phyloP scores from a whole-genome alignment of 768 basidiomycete genomes.

The Exsudoporus frostii region DNA sequence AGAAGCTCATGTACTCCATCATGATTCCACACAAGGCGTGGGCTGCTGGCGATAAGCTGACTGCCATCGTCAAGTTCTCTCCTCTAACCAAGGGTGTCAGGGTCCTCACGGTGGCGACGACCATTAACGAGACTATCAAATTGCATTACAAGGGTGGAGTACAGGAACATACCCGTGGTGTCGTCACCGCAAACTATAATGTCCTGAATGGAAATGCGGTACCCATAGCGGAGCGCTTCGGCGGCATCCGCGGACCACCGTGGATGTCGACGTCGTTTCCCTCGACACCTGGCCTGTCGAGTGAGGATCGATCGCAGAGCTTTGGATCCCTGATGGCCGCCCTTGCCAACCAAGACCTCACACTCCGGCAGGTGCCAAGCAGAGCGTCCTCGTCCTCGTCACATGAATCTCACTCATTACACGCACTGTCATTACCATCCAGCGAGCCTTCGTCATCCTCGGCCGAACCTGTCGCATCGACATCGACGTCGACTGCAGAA shows the following conservation, averaged over 20 bases:
- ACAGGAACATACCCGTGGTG: conserved; percentile 59
- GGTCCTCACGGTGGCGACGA: conserved; percentile 62
- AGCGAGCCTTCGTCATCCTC: not conserved
- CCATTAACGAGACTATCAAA: conserved; percentile 73
- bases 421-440: not conserved
- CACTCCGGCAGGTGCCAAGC: conserved; percentile 14
- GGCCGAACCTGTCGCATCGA: conserved; percentile 7
- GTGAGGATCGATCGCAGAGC: conserved; percentile 15
- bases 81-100: conserved; percentile 82
- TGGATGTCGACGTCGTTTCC: not conserved
- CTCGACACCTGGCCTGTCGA: conserved; percentile 15
- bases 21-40: conserved; percentile 95
- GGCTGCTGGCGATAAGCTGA: conserved; percentile 84
- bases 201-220: conserved; percentile 58
- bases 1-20: conserved; percentile 93
- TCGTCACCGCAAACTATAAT: conserved; percentile 65
- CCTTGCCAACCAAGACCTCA: conserved; percentile 9
- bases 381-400: conserved; percentile 17
- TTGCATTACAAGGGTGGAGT: conserved; percentile 49
- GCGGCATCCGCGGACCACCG: not conserved
- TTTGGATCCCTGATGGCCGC: conserved; percentile 10
- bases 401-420: conserved; percentile 1
- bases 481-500: conserved; percentile 4
- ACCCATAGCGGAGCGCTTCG: conserved; percentile 20
- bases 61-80: conserved; percentile 80